phyloP scores from a whole-genome alignment of 768 basidiomycete genomes.

The Boletus barrowsii region DNA sequence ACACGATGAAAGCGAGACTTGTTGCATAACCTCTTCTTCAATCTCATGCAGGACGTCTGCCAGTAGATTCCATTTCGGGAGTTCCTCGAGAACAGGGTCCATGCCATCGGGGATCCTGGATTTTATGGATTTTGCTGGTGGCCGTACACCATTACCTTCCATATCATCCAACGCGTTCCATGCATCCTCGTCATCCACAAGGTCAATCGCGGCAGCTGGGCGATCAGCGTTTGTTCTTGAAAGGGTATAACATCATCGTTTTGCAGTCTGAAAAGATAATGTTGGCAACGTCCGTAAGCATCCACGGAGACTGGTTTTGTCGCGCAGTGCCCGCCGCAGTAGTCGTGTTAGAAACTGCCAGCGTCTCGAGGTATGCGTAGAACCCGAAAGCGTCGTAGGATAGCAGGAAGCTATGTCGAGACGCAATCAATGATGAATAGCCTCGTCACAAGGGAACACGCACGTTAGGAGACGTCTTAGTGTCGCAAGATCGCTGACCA shows the following conservation, averaged over 20 bases:
- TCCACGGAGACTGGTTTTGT: constrained; percentile 80
- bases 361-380: constrained; percentile 86
- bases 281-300: constrained; percentile 89
- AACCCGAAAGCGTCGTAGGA: constrained; percentile 91
- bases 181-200: constrained; percentile 64
- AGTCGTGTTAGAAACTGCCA: constrained; percentile 61
- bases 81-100: constrained; percentile 87
- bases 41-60: constrained; percentile 87
- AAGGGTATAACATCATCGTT: constrained; percentile 74
- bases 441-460: constrained; percentile 22
- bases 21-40: constrained; percentile 76
- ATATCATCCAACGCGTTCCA: constrained; percentile 72
- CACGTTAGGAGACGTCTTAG: constrained; percentile 80
- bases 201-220: constrained; percentile 35
- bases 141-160: constrained; percentile 8
- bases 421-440: background rate
- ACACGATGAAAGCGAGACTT: constrained; percentile 40
- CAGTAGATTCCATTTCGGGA: constrained; percentile 90
- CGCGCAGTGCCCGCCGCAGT: constrained; percentile 49
- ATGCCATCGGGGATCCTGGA: constrained; percentile 74
- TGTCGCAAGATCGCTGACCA: constrained; percentile 84
- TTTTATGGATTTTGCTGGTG: constrained; percentile 10
- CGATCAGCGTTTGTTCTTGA: constrained; percentile 27
- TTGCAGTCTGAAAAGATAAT: constrained; percentile 78
- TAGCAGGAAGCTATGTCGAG: constrained; percentile 55